These are phyloP conservation scores for Leccinum barrowsii DNA, from an alignment of 768 basidiomycete genomes.

Conservation along the genomic window DNA sequence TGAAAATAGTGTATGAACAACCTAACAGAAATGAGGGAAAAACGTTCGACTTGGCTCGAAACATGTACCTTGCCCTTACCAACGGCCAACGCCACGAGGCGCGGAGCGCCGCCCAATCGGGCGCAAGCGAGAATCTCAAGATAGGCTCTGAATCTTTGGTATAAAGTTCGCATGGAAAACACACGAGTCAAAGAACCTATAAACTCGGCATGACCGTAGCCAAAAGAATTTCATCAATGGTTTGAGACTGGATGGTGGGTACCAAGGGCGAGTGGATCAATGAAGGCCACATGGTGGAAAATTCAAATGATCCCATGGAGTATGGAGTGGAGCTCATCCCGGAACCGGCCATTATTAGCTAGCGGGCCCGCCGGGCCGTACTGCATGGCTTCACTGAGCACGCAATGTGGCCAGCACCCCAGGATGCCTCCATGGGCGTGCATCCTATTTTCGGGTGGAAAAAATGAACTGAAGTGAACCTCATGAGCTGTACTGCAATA, in stretches of 20 bases:
- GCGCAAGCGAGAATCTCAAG: not conserved
- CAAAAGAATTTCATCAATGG: not conserved
- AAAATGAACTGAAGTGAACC: not conserved
- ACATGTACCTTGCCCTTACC: no score
- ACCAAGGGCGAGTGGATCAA: constrained; percentile 2
- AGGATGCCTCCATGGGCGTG: not conserved
- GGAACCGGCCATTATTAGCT: not conserved
- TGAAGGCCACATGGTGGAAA: not conserved
- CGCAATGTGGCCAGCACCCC: no score
- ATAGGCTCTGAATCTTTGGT: not conserved
- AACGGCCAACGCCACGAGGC: no score
- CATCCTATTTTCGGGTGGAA: not conserved
- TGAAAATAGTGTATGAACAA: no score
- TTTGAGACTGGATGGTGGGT: not conserved
- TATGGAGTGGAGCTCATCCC: no score
- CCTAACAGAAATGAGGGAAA: no score
- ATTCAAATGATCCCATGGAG: not conserved
- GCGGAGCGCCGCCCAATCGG: not conserved
- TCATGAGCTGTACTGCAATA: not conserved
- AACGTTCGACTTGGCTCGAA: no score
- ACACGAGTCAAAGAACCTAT: not conserved
- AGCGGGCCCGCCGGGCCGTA: no score
- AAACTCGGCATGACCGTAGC: constrained; percentile 4
- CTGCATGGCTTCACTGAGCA: no score
- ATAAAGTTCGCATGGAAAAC: not conserved